Evolutionary conservation across 805 yeast species (phyloP), one percentile per base, ranked within the genome.

Genomic region (Kodamaea laetipori): DNA sequence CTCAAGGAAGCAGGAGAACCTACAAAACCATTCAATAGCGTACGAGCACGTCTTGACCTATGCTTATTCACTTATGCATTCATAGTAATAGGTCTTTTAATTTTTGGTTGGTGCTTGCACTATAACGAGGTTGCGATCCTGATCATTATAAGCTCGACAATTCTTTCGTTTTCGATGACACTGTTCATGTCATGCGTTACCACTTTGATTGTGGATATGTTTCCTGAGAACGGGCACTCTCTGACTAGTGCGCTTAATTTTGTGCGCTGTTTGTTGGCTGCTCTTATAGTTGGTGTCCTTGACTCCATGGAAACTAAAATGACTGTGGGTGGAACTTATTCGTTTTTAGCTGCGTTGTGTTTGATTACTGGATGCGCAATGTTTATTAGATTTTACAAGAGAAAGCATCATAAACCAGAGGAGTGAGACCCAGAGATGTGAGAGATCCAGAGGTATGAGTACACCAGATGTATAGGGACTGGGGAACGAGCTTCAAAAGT

Each of bases 71-170:
- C 18, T 3, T 23, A 12, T 15, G n/a, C 17, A 9, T 28, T 28
- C 12, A n/a, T 28, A 12, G 16, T 28, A 12, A 12, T 28, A 6
- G 72, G 76, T 4, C 52, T 78, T 0, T 44, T 82, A 2, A 62
- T 80, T 16, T 85, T 76, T 59, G 95, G 95, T 1, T 88, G 95
- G 95, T 78, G 88, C 45, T 53, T 86, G 9, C 67, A 77, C 30
- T 63, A 62, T 21, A 60, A 66, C 16, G 71, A 74, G 4, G 69
- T 71, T 27, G 62, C 81, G 24, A 70, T 82, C 1, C 76, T 79
- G 0, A 79, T 86, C 4, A 63, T 86, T 13, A 73, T 86, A 1
- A 66, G 77, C 47, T 69, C 85, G 4, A 80, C 78, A 33, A 58
- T 82, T 41, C 68, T 80, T 2, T 78, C 90, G 5, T 60, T 73